Conservation (phyloP, 148 eudicot genomes). For the Euryodendron excelsum region DNA sequence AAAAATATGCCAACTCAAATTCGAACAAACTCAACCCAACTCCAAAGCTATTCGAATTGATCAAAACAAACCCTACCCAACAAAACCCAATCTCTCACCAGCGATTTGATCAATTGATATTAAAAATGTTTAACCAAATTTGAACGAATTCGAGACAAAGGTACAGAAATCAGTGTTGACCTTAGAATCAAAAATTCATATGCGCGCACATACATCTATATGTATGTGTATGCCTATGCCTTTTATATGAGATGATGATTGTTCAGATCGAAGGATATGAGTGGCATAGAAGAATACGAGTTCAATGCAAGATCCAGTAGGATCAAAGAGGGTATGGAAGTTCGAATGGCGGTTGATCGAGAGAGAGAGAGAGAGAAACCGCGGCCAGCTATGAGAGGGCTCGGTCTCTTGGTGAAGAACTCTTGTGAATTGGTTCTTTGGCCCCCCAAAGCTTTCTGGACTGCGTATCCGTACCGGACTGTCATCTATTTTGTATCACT, state of each 20-base stretch:
- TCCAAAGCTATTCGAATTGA: neutral
- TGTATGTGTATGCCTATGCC: too few relatives aligned
- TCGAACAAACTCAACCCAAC: neutral
- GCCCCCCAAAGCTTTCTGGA: too few relatives aligned
- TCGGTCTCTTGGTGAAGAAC: too few relatives aligned
- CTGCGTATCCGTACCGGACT: too few relatives aligned
- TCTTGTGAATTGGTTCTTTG: too few relatives aligned
- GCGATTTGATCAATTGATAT: neutral
- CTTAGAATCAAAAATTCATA: too few relatives aligned
- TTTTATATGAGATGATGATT: neutral
- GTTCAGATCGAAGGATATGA: neutral
- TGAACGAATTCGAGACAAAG: too few relatives aligned
- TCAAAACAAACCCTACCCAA: neutral
- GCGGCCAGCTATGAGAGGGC: too few relatives aligned
- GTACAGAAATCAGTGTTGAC: neutral
- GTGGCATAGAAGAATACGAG: neutral
- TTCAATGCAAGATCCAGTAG: neutral
- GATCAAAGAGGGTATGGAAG: neutral
- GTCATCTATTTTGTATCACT: too few relatives aligned
- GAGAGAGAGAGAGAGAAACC: too few relatives aligned
- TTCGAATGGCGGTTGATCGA: too few relatives aligned
- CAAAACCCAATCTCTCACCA: neutral
- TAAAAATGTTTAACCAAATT: neutral
- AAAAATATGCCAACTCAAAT: neutral
- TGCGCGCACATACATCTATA: too few relatives aligned